Conservation (phyloP, 148 eudicot species). For the Cornus florida region DNA sequence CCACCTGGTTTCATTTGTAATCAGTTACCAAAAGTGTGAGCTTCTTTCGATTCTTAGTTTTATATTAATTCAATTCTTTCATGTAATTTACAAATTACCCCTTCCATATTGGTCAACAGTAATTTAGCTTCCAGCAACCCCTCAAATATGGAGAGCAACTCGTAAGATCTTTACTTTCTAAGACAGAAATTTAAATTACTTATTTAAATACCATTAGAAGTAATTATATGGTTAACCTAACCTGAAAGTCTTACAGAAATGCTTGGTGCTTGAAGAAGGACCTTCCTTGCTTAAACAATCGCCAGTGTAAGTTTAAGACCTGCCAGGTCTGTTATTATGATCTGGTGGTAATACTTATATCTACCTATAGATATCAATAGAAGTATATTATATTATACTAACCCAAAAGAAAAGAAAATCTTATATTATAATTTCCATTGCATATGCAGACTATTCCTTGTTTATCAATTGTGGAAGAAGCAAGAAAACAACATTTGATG, state of each 20-base stretch:
- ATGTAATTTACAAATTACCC: not conserved
- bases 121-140: constrained; percentile 57
- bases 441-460: not conserved
- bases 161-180: not conserved
- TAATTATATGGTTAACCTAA: not conserved
- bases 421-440: not conserved
- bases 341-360: not conserved
- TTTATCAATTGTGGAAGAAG: too few relatives aligned
- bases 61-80: not conserved
- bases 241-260: constrained; percentile 21
- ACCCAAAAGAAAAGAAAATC: not conserved
- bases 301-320: too few relatives aligned
- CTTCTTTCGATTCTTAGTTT: not conserved
- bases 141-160: constrained; percentile 17
- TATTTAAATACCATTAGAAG: not conserved
- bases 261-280: constrained; percentile 42
- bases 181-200: not conserved
- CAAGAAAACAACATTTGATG: too few relatives aligned
- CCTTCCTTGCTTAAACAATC: too few relatives aligned
- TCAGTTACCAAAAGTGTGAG: constrained; percentile 47
- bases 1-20: constrained; percentile 37
- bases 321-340: not conserved
- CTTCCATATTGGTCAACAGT: constrained; percentile 33
- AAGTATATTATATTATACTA: too few relatives aligned
- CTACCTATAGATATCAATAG: not conserved